Percentiles rank a stretch among this genome's conserved stretches.
Evolutionary conservation across 169 alveolate genomes (phyloP).

Genomic region (Plasmodium sp.): DNA sequence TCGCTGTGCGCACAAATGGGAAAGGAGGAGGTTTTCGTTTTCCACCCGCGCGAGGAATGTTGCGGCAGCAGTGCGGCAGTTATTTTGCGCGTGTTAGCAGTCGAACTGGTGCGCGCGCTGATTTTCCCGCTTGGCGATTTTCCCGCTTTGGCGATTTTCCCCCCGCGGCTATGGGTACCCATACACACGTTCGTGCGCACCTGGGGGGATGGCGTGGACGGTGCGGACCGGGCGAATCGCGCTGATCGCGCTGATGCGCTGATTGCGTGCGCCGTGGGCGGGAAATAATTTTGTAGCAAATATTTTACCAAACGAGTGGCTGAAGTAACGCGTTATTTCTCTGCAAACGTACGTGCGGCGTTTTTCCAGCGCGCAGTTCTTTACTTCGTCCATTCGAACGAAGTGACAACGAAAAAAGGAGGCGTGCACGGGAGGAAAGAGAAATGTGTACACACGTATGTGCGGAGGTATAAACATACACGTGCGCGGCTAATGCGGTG

Average conservation of each 20-base stretch:
- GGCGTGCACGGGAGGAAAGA: background rate
- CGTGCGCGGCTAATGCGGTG: background rate
- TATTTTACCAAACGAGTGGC: background rate
- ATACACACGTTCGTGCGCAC: background rate
- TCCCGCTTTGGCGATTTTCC: background rate
- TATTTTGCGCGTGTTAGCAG: background rate
- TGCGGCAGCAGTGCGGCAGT: background rate
- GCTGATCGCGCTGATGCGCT: background rate
- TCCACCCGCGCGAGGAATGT: background rate
- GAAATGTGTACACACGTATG: background rate
- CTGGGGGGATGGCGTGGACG: background rate
- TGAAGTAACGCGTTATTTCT: background rate
- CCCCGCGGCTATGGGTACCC: background rate
- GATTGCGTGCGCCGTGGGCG: background rate
- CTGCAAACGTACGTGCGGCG: background rate
- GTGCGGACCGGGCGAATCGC: background rate
- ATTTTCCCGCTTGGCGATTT: background rate
- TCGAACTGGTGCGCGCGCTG: background rate
- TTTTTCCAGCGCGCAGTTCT: background rate
- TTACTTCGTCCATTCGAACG: background rate
- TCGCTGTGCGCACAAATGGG: background rate
- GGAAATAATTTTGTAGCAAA: background rate
- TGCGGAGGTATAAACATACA: background rate
- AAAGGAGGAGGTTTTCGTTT: background rate
- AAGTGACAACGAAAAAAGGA: background rate